Conservation (phyloP, 805 yeast species). For the Jamesozyma lodderae region DNA sequence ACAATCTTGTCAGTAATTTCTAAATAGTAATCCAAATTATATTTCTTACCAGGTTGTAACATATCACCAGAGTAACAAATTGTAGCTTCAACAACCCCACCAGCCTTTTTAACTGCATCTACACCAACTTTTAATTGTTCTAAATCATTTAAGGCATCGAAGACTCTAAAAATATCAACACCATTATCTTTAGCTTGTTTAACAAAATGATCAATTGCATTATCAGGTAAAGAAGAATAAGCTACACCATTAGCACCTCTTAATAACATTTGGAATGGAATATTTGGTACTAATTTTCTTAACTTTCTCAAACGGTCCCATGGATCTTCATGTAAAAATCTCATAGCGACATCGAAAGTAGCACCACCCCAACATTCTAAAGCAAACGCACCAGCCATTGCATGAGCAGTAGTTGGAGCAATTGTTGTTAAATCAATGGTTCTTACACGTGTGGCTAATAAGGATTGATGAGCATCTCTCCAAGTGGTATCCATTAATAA, state of each 20-base stretch:
- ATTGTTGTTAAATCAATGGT: conserved; percentile 84
- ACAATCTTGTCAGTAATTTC: conserved; percentile 76
- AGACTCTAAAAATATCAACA: conserved; percentile 95
- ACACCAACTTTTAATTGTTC: conserved; percentile 97
- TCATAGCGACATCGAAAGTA: conserved; percentile 96
- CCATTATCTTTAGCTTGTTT: conserved; percentile 91
- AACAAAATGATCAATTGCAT: conserved; percentile 96
- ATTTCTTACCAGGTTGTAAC: conserved; percentile 92
- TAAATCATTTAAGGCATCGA: conserved; percentile 93
- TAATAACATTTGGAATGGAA: conserved; percentile 97
- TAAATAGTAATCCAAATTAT: conserved; percentile 84
- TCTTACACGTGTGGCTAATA: conserved; percentile 94
- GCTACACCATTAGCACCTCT: conserved; percentile 99
- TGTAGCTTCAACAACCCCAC: conserved; percentile 98
- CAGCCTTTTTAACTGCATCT: conserved; percentile 94
- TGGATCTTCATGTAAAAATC: conserved; percentile 97
- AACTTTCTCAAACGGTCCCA: conserved; percentile 91
- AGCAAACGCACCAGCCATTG: conserved; percentile 83
- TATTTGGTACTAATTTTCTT: conserved; percentile 88
- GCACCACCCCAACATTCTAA: conserved; percentile 99
- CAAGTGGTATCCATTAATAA: conserved; percentile 97
- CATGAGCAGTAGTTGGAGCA: conserved; percentile 91
- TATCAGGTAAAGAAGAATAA: conserved; percentile 94
- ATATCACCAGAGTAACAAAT: conserved; percentile 98
- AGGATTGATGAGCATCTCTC: conserved; percentile 99